Percentiles rank a stretch among this genome's conserved stretches.
phyloP scores from a whole-genome alignment of 495 filamentous ascomycete species.

The Neurospora cerealis region DNA sequence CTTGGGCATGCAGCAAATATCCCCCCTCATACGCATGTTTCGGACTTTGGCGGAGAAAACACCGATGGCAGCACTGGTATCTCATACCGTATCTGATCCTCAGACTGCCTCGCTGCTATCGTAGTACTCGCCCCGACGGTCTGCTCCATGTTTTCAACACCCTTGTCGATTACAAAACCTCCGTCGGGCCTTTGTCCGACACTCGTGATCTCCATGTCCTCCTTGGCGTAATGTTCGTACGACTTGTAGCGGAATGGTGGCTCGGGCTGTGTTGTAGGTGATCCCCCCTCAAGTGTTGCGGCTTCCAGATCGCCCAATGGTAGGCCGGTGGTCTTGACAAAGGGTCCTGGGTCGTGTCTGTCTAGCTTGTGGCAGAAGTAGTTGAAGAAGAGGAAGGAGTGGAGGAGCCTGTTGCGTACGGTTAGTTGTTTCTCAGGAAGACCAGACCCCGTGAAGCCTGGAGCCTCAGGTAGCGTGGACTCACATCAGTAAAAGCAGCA shows the following conservation, averaged over 20 bases:
- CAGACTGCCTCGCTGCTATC: background rate
- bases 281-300: background rate
- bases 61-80: background rate
- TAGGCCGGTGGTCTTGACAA: background rate
- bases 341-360: background rate
- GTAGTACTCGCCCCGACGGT: background rate
- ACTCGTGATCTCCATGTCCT: background rate
- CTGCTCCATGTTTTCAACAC: background rate
- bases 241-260: background rate
- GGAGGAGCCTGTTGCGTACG: background rate
- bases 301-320: background rate
- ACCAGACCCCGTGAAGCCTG: background rate
- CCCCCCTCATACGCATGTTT: background rate
- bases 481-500: background rate
- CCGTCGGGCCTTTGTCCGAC: background rate
- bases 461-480: background rate
- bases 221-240: background rate
- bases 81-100: background rate
- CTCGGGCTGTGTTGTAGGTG: background rate
- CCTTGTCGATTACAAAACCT: background rate
- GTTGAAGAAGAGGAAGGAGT: background rate
- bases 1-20: background rate
- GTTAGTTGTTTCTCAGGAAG: background rate
- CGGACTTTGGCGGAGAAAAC: background rate
- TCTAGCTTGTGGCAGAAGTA: background rate